Conservation (phyloP, 805 yeast genomes). For the Starmera amethionina region DNA sequence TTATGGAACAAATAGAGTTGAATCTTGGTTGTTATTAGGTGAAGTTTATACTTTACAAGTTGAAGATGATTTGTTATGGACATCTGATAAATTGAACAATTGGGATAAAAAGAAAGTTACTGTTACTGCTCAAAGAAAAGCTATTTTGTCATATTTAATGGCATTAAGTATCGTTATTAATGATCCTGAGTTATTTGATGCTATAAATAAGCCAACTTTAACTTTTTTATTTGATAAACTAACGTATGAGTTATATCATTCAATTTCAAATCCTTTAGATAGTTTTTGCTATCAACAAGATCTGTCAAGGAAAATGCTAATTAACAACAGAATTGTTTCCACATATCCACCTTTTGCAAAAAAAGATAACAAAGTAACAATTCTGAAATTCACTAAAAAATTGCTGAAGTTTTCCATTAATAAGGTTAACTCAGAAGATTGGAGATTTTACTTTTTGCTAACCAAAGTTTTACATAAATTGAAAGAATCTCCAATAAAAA, state of each 20-base stretch:
- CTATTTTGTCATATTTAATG: slow-evolving; percentile 67
- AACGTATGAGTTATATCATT: slow-evolving; percentile 41
- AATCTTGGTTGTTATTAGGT: slow-evolving; percentile 81
- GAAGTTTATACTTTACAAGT: slow-evolving; percentile 69
- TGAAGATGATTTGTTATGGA: slow-evolving; percentile 90
- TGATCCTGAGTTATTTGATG: slow-evolving; percentile 10
- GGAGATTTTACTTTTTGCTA: slow-evolving; percentile 51
- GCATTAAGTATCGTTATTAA: slow-evolving; percentile 40
- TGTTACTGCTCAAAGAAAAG: slow-evolving; percentile 55
- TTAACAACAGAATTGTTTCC: slow-evolving; percentile 1
- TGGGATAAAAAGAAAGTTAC: slow-evolving; percentile 50
- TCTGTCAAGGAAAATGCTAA: slow-evolving; percentile 15
- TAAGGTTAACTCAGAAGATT: slow-evolving; percentile 32
- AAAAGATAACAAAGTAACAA: not conserved
- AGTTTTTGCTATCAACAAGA: slow-evolving; percentile 38
- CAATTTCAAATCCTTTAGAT: slow-evolving; percentile 47
- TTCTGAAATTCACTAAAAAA: slow-evolving; percentile 29
- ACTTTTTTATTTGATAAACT: slow-evolving; percentile 41
- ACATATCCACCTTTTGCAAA: not conserved
- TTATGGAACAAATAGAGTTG: slow-evolving; percentile 59
- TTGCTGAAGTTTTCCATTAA: slow-evolving; percentile 39
- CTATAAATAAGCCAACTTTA: slow-evolving; percentile 25
- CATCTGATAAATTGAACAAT: slow-evolving; percentile 68
- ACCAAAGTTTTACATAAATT: slow-evolving; percentile 52
- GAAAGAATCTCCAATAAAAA: slow-evolving; percentile 20